phyloP scores from a whole-genome alignment of 1,284 basidiomycete genomes.

The Trametes sp. region DNA sequence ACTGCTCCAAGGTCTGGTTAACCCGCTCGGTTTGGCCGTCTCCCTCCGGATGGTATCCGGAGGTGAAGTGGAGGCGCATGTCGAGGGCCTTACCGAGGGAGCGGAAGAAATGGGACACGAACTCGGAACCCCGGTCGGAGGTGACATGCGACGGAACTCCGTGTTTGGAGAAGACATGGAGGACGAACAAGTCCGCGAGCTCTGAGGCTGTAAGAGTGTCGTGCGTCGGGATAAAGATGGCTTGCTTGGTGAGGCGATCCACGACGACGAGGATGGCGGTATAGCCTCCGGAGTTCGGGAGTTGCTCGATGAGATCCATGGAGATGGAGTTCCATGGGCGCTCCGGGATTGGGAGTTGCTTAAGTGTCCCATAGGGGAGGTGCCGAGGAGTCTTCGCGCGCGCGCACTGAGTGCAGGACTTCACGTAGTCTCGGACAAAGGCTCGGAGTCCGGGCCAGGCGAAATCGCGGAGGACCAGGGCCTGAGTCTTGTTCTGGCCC shows the following conservation, averaged over 20 bases:
- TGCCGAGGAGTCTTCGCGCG: conserved; percentile 13
- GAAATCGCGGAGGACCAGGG: conserved; percentile 21
- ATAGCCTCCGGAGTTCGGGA: conserved; percentile 1
- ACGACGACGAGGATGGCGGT: conserved; percentile 22
- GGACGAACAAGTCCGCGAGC: conserved; percentile 40
- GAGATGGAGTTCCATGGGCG: conserved; percentile 22
- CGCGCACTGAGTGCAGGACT: conserved; percentile 17
- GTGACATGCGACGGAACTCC: conserved; percentile 40
- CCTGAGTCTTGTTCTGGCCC: conserved; percentile 27
- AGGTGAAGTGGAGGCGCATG: conserved; percentile 19
- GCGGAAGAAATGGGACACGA: conserved; percentile 36
- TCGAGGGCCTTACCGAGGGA: conserved; percentile 27
- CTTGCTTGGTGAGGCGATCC: conserved; percentile 18
- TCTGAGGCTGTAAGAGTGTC: conserved; percentile 25
- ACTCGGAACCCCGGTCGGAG: conserved; percentile 35
- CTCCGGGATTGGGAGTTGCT: conserved; percentile 16
- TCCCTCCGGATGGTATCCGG: conserved; percentile 19
- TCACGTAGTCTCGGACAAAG: conserved; percentile 18
- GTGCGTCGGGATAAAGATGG: conserved; percentile 31
- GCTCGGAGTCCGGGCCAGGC: conserved; percentile 20
- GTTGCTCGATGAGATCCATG: conserved; percentile 26
- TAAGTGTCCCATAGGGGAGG: conserved; percentile 9
- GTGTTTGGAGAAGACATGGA: conserved; percentile 41
- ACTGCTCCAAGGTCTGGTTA: conserved; percentile 47
- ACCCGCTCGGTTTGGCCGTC: conserved; percentile 45